Conservation (phyloP, 164 flowering plant genomes). For the Magnolia kwangsiensis region DNA sequence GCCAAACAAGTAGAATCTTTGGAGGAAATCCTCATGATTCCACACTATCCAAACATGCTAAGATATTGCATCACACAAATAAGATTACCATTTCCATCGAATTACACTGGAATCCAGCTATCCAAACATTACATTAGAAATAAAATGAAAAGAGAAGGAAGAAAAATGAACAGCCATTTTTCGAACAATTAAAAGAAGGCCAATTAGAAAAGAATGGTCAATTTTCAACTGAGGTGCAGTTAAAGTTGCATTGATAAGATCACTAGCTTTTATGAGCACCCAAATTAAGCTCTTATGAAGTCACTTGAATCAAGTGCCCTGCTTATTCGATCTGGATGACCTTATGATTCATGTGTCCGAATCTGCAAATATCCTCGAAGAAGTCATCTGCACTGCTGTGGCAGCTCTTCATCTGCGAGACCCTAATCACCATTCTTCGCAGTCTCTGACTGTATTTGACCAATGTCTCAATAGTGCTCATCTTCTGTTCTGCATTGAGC, state of each 20-base stretch:
- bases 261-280: no score
- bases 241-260: neutral
- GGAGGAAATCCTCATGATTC: no score
- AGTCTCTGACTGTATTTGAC: constrained; percentile 54
- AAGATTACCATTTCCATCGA: no score
- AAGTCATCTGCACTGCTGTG: constrained; percentile 81
- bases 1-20: no score
- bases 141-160: neutral
- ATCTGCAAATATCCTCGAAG: constrained; percentile 81
- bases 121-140: no score
- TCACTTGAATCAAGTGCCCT: neutral
- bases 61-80: no score
- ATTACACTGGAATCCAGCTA: no score
- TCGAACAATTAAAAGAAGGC: neutral
- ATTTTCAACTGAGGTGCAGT: neutral
- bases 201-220: constrained; percentile 2
- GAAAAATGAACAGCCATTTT: neutral
- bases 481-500: constrained; percentile 85
- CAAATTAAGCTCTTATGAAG: neutral
- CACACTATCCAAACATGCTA: no score
- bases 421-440: constrained; percentile 59
- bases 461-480: constrained; percentile 71
- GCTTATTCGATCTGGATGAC: constrained; percentile 51
- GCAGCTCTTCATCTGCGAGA: constrained; percentile 79
- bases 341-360: constrained; percentile 45